phyloP scores from a whole-genome alignment of 2,329 filamentous ascomycete species.

The Alternaria brassicicola region DNA sequence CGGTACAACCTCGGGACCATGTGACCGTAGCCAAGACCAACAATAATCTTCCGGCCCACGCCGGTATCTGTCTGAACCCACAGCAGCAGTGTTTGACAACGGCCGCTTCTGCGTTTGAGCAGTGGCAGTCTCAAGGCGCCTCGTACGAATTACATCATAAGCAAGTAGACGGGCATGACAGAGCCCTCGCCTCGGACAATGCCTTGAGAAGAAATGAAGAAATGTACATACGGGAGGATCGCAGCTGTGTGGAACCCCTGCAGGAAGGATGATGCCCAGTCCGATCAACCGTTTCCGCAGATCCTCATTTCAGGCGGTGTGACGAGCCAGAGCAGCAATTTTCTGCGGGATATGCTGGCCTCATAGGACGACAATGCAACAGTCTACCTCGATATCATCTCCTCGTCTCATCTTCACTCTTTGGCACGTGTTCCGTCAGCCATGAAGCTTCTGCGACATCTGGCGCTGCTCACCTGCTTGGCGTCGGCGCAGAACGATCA shows the following conservation, averaged over 20 bases:
- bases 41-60: not conserved
- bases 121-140: not conserved
- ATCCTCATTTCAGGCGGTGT: not conserved
- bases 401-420: not conserved
- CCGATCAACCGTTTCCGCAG: not conserved
- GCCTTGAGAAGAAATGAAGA: not conserved
- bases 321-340: not conserved
- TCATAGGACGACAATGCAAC: not conserved
- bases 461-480: not conserved
- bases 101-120: not conserved
- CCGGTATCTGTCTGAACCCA: not conserved
- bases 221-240: not conserved
- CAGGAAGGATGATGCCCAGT: not conserved
- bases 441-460: not conserved
- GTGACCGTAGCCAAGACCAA: not conserved
- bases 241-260: not conserved
- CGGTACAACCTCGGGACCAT: not conserved
- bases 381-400: not conserved
- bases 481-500: not conserved
- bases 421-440: not conserved
- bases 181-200: not conserved
- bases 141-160: not conserved
- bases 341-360: not conserved
- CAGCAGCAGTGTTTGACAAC: not conserved
- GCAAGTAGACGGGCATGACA: not conserved